Base-by-base conservation (phyloP, 1,284 basidiomycete species). In the Heterobasidion irregulare region DNA sequence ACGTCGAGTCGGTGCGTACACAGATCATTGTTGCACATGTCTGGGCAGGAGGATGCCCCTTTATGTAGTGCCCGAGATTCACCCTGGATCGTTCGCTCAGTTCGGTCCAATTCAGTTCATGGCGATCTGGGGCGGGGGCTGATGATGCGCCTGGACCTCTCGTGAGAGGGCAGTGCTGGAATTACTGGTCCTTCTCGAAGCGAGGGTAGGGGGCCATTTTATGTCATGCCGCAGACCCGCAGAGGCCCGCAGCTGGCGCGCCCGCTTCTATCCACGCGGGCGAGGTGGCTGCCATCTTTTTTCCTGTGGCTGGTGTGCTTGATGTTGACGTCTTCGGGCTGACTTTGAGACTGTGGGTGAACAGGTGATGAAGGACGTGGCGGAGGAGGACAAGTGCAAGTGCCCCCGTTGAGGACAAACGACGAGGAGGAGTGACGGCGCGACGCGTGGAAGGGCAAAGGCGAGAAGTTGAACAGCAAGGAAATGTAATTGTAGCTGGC, bases 301-400 rank as follows among this genome's bases (percentile, higher is more conserved):
- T n/a, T n/a, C 12, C 35, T 45, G 26, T 26, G 26, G 26, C 26
- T 4, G 26, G 3, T 5, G 26, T 26, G 26, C 26, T 41, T 26
- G 26, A 26, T 26, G 26, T 33, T 47, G 35, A 15, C 33, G 47
- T 34, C 51, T 50, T 33, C n/a, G 33, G 36, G 55, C 52, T 53
- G 50, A 54, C 26, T 43, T 36, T 38, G 18, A 62, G 57, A 63
- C 56, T 26, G 19, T 48, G 12, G 53, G 47, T 38, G 13, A n/a
- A n/a, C 65, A 86, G 83, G 84, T 84, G 57, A 84, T 89, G 84
- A 72, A 73, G 61, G 68, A 76, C 62, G 82, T 89, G 61, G 78
- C 80, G 64, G 83, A 83, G 59, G 83, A 83, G 63, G 79, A 89
- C 67, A 80, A 76, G 68, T 89, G 87, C 68, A 68, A 65, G 60